Percentiles rank a stretch among this genome's conserved stretches.
Conservation (phyloP, 2,329 filamentous ascomycete species). For the Chaetomiaceae sp. region DNA sequence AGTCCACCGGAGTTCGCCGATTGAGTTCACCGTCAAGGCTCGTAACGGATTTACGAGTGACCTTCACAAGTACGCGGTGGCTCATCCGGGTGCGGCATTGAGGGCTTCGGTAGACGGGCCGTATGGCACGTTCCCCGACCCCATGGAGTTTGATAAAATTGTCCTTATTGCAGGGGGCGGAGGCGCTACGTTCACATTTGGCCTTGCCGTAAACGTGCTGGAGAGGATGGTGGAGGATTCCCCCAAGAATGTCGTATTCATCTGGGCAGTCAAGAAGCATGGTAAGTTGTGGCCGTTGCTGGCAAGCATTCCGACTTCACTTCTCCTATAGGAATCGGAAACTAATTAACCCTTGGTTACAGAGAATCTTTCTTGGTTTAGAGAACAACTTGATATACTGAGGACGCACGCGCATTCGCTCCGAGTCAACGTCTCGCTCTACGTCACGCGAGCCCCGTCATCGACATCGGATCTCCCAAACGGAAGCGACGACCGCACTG, state of each 20-base stretch:
- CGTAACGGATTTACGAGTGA: constrained; percentile 56
- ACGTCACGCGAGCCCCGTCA: constrained; percentile 33
- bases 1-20: constrained; percentile 47
- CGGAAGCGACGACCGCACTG: neutral
- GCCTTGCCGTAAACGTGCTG: constrained; percentile 44
- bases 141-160: constrained; percentile 49
- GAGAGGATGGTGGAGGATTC: constrained; percentile 38
- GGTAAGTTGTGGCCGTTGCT: constrained; percentile 34
- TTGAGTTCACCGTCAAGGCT: constrained; percentile 56
- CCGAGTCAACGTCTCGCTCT: constrained; percentile 37
- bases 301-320: neutral
- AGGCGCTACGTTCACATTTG: constrained; percentile 56
- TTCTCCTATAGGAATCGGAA: no score
- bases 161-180: constrained; percentile 59
- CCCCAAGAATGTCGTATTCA: constrained; percentile 41
- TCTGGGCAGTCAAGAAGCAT: constrained; percentile 46
- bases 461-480: constrained; percentile 5
- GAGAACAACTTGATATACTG: constrained; percentile 37
- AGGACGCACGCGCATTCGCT: constrained; percentile 37
- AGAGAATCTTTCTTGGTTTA: constrained; percentile 31
- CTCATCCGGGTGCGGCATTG: constrained; percentile 46
- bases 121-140: constrained; percentile 53
- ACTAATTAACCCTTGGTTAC: constrained; percentile 4
- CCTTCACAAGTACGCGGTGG: constrained; percentile 48
- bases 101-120: constrained; percentile 54